Evolutionary conservation across 2,329 filamentous ascomycete species (phyloP).

Genomic region (Aspergillus sp.): DNA sequence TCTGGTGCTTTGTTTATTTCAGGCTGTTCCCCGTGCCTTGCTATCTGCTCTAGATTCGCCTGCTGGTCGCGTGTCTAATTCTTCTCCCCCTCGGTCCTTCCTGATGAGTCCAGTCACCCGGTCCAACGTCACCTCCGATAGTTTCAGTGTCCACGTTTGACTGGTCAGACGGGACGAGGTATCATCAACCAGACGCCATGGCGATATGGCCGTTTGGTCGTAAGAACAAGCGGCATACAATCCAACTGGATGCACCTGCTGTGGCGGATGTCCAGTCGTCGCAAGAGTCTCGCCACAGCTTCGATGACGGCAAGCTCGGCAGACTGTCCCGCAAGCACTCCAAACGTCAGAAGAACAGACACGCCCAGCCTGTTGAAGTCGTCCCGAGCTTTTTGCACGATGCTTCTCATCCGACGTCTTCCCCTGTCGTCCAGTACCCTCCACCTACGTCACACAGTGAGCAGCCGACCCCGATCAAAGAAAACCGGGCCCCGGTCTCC

Average conservation of each 20-base stretch:
- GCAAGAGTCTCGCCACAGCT: slow-evolving; percentile 33
- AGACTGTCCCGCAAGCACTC: slow-evolving; percentile 37
- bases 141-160: slow-evolving; percentile 25
- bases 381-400: slow-evolving; percentile 17
- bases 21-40: slow-evolving; percentile 4
- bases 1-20: slow-evolving; percentile 10
- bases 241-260: slow-evolving; percentile 57
- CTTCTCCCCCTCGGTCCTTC: slow-evolving; percentile 11
- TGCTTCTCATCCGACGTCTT: slow-evolving; percentile 14
- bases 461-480: slow-evolving; percentile 22
- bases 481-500: slow-evolving; percentile 11
- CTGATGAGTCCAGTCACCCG: slow-evolving; percentile 32
- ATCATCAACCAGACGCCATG: slow-evolving; percentile 54
- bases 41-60: not conserved
- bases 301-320: slow-evolving; percentile 29
- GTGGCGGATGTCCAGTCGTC: slow-evolving; percentile 38
- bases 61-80: slow-evolving; percentile 21
- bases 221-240: slow-evolving; percentile 68
- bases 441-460: slow-evolving; percentile 27
- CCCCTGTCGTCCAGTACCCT: slow-evolving; percentile 20
- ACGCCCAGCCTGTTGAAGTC: slow-evolving; percentile 31
- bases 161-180: slow-evolving; percentile 20
- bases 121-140: slow-evolving; percentile 19
- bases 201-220: slow-evolving; percentile 82
- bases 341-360: slow-evolving; percentile 37